Conservation (phyloP, 73 alveolate species). For the Uronychia setigera region DNA sequence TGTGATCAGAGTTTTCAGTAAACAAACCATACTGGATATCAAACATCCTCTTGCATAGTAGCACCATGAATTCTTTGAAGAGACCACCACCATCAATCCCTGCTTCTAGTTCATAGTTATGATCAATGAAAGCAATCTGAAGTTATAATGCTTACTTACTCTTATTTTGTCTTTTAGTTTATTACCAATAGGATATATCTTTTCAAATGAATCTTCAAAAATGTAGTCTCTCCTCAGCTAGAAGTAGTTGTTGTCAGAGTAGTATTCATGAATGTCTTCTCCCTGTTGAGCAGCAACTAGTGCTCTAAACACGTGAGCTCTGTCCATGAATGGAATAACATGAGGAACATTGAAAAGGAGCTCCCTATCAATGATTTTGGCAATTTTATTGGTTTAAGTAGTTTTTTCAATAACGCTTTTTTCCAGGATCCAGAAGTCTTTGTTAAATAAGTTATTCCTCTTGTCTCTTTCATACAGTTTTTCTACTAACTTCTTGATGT, state of each 20-base stretch:
- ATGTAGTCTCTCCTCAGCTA: slow-evolving; percentile 44
- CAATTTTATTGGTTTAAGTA: background rate
- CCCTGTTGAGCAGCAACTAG: slow-evolving; percentile 8
- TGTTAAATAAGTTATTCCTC: slow-evolving; percentile 15
- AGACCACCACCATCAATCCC: slow-evolving; percentile 74
- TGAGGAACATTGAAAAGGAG: slow-evolving; percentile 21
- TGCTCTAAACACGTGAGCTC: slow-evolving; percentile 26
- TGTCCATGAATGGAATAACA: slow-evolving; percentile 24
- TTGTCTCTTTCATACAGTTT: slow-evolving; percentile 52
- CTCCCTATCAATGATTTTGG: background rate
- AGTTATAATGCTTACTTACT: background rate
- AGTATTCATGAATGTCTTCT: background rate
- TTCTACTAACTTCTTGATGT: slow-evolving; percentile 5
- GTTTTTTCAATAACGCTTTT: background rate
- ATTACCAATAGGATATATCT: slow-evolving; percentile 30
- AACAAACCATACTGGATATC: slow-evolving; percentile 47
- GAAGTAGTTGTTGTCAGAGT: background rate
- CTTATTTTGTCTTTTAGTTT: slow-evolving; percentile 27
- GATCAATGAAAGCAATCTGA: slow-evolving; percentile 22
- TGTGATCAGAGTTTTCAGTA: slow-evolving; percentile 34
- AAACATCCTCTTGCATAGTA: slow-evolving; percentile 29
- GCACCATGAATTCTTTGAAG: slow-evolving; percentile 54
- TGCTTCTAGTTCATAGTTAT: slow-evolving; percentile 29
- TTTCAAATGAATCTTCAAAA: slow-evolving; percentile 42
- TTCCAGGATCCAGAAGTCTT: slow-evolving; percentile 39